Percentiles rank a stretch among this genome's conserved stretches.
Conservation (phyloP, 2,329 filamentous ascomycete species). For the Plenodomus lindquistii region DNA sequence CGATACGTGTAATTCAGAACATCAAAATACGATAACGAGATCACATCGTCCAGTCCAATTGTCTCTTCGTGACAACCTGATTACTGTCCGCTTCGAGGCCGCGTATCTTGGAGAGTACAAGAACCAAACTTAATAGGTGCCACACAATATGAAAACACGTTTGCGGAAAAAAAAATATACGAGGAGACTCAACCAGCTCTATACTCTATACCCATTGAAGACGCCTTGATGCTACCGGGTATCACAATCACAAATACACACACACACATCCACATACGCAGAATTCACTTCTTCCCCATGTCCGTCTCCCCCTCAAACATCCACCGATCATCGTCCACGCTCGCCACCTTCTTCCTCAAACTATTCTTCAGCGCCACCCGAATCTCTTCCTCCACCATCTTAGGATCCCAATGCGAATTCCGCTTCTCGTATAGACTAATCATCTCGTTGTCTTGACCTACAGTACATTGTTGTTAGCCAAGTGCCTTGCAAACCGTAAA, state of each 20-base stretch:
- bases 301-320: conserved; percentile 74
- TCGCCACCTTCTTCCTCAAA: conserved; percentile 71
- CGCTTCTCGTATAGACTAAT: conserved; percentile 39
- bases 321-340: conserved; percentile 83
- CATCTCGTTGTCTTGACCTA: conserved; percentile 40
- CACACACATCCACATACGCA: background rate
- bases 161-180: too few species aligned
- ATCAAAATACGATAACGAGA: too few species aligned
- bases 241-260: background rate
- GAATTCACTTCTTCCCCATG: conserved; percentile 12
- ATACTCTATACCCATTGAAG: too few species aligned
- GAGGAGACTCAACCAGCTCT: too few species aligned
- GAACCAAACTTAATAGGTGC: too few species aligned
- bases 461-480: background rate
- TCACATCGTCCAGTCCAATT: too few species aligned
- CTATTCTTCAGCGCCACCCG: conserved; percentile 62
- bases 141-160: too few species aligned
- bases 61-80: too few species aligned
- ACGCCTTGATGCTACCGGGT: conserved; percentile 1
- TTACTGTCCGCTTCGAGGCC: too few species aligned
- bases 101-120: too few species aligned
- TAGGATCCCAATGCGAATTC: conserved; percentile 34
- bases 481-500: background rate
- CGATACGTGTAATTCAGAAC: too few species aligned
- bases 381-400: conserved; percentile 44